A percentile compares a stretch with the other conserved stretches of the same genome.
These are phyloP conservation scores for Linum usitatissimum DNA, from an alignment of 345 rosid species.

Conservation along the genomic window DNA sequence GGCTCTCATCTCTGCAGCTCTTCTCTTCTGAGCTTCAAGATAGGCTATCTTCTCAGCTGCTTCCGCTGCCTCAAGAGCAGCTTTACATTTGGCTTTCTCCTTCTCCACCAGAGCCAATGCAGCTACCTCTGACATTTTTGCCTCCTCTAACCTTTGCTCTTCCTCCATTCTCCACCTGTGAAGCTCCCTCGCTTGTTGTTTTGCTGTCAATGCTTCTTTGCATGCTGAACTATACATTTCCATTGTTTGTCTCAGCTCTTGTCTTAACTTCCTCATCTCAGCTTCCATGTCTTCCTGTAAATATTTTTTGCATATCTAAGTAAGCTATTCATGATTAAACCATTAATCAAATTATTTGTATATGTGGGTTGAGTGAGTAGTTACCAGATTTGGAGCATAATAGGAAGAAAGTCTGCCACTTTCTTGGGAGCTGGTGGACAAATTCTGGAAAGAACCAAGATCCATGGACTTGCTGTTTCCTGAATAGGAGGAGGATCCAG, in stretches of 20 bases:
- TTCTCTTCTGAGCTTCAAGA: neutral
- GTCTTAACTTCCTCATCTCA: neutral
- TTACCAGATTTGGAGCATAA: slow-evolving; percentile 39
- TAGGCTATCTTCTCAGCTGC: neutral
- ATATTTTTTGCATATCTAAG: slow-evolving; percentile 2
- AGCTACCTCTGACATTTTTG: neutral
- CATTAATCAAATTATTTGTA: no score
- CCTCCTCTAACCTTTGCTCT: neutral
- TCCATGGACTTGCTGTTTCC: neutral
- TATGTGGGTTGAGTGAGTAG: neutral
- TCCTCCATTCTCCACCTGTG: neutral
- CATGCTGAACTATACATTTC: neutral
- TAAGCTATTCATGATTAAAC: neutral
- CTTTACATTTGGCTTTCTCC: neutral
- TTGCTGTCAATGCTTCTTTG: neutral
- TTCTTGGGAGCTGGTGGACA: no score
- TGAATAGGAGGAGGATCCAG: neutral
- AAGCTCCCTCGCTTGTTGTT: neutral
- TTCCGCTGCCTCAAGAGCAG: neutral
- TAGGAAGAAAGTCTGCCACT: no score
- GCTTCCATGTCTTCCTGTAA: neutral
- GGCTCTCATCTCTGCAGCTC: neutral
- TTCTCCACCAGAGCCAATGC: neutral
- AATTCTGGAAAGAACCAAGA: neutral
- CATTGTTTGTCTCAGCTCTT: neutral